These are phyloP conservation scores for Sambucus nigra DNA, from an alignment of 129 eudicot species.

Conservation along the genomic window DNA sequence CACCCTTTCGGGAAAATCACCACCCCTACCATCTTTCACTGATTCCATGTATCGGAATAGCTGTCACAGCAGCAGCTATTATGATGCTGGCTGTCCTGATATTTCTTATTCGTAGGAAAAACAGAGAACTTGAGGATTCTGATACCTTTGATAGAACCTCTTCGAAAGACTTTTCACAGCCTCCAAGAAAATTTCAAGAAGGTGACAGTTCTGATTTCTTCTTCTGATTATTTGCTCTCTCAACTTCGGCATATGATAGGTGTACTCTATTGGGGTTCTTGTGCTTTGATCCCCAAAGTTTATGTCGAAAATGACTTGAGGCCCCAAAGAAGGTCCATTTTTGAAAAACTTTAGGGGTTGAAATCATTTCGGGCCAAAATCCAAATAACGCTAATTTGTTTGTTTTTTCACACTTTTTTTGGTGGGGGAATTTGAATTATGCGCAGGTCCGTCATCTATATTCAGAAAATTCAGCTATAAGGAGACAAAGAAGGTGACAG, in stretches of 20 bases:
- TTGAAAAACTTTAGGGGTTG: too few species aligned
- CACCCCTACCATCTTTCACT: slow-evolving; percentile 55
- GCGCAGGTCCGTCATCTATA: slow-evolving; percentile 70
- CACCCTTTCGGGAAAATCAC: slow-evolving; percentile 26
- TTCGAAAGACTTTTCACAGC: slow-evolving; percentile 37
- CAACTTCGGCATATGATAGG: neutral
- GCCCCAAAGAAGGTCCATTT: too few species aligned
- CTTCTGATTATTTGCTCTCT: neutral
- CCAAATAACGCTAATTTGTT: too few species aligned
- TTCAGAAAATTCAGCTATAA: slow-evolving; percentile 67
- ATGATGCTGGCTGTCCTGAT: slow-evolving; percentile 45
- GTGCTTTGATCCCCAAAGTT: too few species aligned
- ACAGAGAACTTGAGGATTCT: slow-evolving; percentile 48
- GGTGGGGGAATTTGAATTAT: too few species aligned
- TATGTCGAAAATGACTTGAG: too few species aligned
- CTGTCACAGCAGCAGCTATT: slow-evolving; percentile 48
- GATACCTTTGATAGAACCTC: slow-evolving; percentile 28
- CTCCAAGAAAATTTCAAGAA: slow-evolving; percentile 51
- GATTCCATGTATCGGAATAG: slow-evolving; percentile 58
- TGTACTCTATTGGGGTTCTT: neutral
- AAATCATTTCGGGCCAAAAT: too few species aligned
- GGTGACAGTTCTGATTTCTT: slow-evolving; percentile 29
- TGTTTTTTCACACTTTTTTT: neutral
- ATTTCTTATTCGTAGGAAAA: slow-evolving; percentile 66
- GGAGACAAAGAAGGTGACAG: slow-evolving; percentile 82